Base-by-base conservation (phyloP, 2,329 filamentous ascomycete species). In the Penicillium aurantiogriseum region DNA sequence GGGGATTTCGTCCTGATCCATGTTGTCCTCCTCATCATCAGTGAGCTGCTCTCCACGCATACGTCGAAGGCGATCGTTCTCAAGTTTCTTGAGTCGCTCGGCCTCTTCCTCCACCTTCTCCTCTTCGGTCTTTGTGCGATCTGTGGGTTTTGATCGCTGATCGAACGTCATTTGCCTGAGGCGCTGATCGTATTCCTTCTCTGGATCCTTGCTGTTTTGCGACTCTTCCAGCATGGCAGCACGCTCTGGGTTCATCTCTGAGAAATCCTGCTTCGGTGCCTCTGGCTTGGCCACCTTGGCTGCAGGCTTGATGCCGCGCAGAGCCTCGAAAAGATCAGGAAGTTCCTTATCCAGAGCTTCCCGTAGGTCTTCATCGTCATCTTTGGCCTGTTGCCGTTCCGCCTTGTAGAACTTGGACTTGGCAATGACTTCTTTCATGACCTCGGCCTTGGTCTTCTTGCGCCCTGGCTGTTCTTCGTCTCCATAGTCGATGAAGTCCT, bases 361-460 rank as follows among this genome's bases (percentile, higher is more conserved):
- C 58, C 92, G 84, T 53, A 97, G 75, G 63, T 96, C 93, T 50
- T 95, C 91, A 66, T 99, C 94, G 49, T 94, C 91, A 60, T 97
- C 94, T 71, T 96, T 97, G 29, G 86, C 86, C 59, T 91, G 88
- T 75, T 99, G 94, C 40, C 94, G 87, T 77, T 97, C 92, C 70
- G 93, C 92, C 77, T 96, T 97, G 82, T 97, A 85, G 61, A 90
- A 82, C 72, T 99, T 99, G 1, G 93, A 97, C 76, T 99, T 99
- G 59, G 92, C 91, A 64, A 99, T 97, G 60, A 99, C 83, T 75
- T 99, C 95, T 69, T 96, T 89, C 91, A 97, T 97, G 49, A 99
- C 90, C 75, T 99, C 94, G 53, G 94, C 90, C 77, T 97, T 97
- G 3, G 88, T 88, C 79, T 97, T 99, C 75, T 96, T 97, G 58